These are phyloP conservation scores for Teratosphaeria nubilosa DNA, from an alignment of 2,329 filamentous ascomycete genomes.

Conservation along the genomic window DNA sequence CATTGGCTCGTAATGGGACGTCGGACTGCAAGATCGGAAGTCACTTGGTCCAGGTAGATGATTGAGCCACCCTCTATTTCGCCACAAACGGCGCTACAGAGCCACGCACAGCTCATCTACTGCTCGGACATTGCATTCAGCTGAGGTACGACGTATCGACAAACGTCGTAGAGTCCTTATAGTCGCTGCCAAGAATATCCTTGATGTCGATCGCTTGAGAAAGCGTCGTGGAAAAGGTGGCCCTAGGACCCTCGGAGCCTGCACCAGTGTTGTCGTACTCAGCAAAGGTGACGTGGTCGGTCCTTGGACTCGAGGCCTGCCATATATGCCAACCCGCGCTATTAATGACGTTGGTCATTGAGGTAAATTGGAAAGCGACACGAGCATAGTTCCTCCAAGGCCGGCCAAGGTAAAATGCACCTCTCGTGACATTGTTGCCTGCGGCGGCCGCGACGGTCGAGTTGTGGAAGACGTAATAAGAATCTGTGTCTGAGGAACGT, in stretches of 20 bases:
- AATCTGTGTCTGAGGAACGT: slow-evolving; percentile 28
- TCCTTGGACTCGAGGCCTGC: slow-evolving; percentile 40
- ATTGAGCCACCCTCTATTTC: not conserved
- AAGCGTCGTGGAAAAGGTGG: slow-evolving; percentile 37
- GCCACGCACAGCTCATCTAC: not conserved
- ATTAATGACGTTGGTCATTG: slow-evolving; percentile 48
- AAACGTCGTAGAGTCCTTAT: slow-evolving; percentile 26
- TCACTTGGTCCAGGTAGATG: not conserved
- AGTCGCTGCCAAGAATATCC: slow-evolving; percentile 36
- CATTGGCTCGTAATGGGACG: no score
- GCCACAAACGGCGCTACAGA: no score
- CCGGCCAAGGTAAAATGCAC: slow-evolving; percentile 42
- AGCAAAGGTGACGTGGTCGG: slow-evolving; percentile 41
- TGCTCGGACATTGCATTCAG: not conserved
- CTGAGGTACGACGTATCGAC: slow-evolving; percentile 33
- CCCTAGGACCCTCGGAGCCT: slow-evolving; percentile 45
- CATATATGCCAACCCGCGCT: slow-evolving; percentile 49
- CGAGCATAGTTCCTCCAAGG: slow-evolving; percentile 44
- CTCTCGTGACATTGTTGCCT: slow-evolving; percentile 28
- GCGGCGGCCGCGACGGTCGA: slow-evolving; percentile 35
- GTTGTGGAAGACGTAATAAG: slow-evolving; percentile 47
- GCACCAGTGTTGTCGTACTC: slow-evolving; percentile 52
- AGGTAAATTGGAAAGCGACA: slow-evolving; percentile 44
- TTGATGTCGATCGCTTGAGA: slow-evolving; percentile 32
- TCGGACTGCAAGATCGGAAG: no score